Percentiles rank a stretch among this genome's conserved stretches.
Conservation (phyloP, 192 early-diverging fungal species). For the Podila minutissima region DNA sequence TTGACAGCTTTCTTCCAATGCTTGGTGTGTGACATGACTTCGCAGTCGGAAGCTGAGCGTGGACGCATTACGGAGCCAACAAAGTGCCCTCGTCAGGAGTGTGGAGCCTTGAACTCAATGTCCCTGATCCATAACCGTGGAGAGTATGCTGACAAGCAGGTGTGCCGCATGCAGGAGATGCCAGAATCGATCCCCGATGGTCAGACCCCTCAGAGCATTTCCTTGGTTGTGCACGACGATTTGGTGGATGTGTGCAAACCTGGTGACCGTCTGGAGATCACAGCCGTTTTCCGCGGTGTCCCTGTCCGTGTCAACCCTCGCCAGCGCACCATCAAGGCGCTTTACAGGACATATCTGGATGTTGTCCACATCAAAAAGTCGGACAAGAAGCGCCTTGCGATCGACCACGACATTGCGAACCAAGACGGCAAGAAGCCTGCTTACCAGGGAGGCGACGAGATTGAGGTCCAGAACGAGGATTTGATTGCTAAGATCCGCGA, state of each 20-base stretch:
- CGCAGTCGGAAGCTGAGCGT: slow-evolving; percentile 83
- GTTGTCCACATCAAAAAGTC: slow-evolving; percentile 91
- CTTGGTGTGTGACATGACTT: slow-evolving; percentile 86
- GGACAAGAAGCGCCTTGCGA: slow-evolving; percentile 75
- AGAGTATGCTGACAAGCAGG: slow-evolving; percentile 92
- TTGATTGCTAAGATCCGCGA: slow-evolving; percentile 58
- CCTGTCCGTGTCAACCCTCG: slow-evolving; percentile 93
- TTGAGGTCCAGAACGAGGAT: slow-evolving; percentile 50
- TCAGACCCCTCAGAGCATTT: slow-evolving; percentile 97
- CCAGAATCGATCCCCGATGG: slow-evolving; percentile 96
- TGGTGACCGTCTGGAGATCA: slow-evolving; percentile 95
- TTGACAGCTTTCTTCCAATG: slow-evolving; percentile 90
- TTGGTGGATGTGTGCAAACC: slow-evolving; percentile 92
- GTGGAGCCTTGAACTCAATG: slow-evolving; percentile 85
- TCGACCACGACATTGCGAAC: slow-evolving; percentile 43
- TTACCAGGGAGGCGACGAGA: slow-evolving; percentile 48
- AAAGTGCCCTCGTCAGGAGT: slow-evolving; percentile 81
- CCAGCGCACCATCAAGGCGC: slow-evolving; percentile 84
- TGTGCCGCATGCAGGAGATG: slow-evolving; percentile 94
- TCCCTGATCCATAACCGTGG: slow-evolving; percentile 95
- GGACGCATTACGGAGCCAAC: slow-evolving; percentile 90
- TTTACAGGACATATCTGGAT: slow-evolving; percentile 97
- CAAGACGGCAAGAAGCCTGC: slow-evolving; percentile 26
- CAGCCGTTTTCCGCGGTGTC: slow-evolving; percentile 93
- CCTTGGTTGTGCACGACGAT: slow-evolving; percentile 92